Evolutionary conservation across 345 rosid species (phyloP).

Genomic region (Dimocarpus longan): DNA sequence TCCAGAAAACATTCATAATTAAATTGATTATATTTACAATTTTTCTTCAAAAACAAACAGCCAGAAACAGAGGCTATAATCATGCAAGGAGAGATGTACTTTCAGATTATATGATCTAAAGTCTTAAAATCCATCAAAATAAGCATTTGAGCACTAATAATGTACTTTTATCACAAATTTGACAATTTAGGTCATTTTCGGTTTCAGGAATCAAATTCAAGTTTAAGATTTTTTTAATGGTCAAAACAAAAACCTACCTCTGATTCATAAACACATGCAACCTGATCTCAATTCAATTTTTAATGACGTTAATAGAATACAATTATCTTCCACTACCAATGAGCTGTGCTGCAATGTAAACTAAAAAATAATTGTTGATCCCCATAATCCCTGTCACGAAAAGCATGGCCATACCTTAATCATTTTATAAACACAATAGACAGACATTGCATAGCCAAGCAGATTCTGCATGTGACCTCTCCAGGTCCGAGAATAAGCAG

Average conservation of each 20-base stretch:
- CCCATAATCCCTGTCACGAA: not conserved
- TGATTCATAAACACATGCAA: not conserved
- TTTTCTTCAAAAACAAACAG: not conserved
- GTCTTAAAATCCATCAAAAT: not conserved
- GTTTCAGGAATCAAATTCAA: constrained; percentile 1
- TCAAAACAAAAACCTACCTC: not conserved
- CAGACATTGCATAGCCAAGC: constrained; percentile 94
- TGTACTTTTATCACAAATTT: not conserved
- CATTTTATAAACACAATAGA: constrained; percentile 97
- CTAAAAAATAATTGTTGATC: not conserved
- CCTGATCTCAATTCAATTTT: not conserved
- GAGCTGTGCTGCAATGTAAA: not conserved
- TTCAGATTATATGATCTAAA: not conserved
- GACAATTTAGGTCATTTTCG: not conserved
- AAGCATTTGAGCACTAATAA: not conserved
- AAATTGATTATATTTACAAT: not conserved
- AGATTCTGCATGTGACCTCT: constrained; percentile 94
- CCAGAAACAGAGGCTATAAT: not conserved
- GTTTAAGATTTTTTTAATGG: not conserved
- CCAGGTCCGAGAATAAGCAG: constrained; percentile 94
- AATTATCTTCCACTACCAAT: not conserved
- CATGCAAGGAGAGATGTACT: not conserved
- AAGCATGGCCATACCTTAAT: constrained; percentile 62
- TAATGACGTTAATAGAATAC: not conserved
- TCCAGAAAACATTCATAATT: not conserved